A percentile compares a stretch with the other conserved stretches of the same genome.
These are phyloP conservation scores for Postia placenta DNA, from an alignment of 768 basidiomycete species.

Conservation along the genomic window DNA sequence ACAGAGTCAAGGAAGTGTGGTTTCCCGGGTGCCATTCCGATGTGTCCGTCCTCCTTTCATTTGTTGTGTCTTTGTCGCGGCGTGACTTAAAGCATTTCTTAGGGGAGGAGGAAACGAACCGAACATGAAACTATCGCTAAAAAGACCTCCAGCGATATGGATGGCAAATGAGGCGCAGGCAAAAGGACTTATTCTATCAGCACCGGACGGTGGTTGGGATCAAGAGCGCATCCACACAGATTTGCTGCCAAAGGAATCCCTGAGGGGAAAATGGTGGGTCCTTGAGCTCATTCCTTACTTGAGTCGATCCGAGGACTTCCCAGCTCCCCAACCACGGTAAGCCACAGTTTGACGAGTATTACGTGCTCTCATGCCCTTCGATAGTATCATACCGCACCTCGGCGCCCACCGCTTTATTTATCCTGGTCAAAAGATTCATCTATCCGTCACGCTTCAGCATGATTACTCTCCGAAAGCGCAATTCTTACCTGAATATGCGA, in stretches of 20 bases:
- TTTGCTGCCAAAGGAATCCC: not conserved
- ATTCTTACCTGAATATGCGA: no score
- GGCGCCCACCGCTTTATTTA: not conserved
- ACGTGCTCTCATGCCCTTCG: not conserved
- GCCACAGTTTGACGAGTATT: no score
- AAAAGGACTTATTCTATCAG: not conserved
- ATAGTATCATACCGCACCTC: not conserved
- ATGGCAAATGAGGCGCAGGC: not conserved
- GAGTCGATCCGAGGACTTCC: not conserved
- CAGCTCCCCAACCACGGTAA: not conserved
- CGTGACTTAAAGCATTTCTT: not conserved
- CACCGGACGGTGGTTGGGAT: not conserved
- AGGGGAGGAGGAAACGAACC: not conserved
- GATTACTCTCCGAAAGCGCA: no score
- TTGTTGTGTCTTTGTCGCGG: no score
- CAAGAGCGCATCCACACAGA: not conserved
- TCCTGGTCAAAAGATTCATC: conserved; percentile 4
- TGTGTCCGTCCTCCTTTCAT: conserved; percentile 1
- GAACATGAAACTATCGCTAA: not conserved
- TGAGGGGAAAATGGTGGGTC: not conserved
- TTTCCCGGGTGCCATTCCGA: conserved; percentile 8
- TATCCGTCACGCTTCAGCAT: no score
- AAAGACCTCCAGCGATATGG: not conserved
- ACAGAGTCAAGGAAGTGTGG: conserved; percentile 6
- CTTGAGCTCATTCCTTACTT: not conserved